Percentiles rank a stretch among this genome's conserved stretches.
These are phyloP conservation scores for Bjerkandera adusta DNA, from an alignment of 1,284 basidiomycete species.

Conservation along the genomic window DNA sequence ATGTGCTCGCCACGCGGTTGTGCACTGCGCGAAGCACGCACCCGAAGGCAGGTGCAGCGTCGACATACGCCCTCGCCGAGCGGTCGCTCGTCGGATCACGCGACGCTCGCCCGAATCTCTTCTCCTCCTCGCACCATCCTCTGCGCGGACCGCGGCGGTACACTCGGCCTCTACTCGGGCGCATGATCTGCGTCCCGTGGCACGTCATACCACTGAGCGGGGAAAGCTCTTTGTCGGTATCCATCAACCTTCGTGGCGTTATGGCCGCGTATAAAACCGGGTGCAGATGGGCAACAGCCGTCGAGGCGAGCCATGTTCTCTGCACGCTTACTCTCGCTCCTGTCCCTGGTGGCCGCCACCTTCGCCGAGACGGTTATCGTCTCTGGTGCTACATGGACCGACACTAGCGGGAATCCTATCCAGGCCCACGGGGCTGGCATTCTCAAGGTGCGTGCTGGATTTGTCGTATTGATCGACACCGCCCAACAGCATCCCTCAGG, in stretches of 20 bases:
- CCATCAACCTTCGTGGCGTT: no score
- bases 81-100: conserved; percentile 7
- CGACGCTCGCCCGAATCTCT: no score
- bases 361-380: conserved; percentile 44
- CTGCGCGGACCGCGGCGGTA: conserved; percentile 4
- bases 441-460: conserved; percentile 45
- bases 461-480: not conserved
- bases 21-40: no score
- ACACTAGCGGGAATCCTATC: conserved; percentile 60
- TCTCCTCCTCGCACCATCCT: not conserved
- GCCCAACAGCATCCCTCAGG: conserved; percentile 30
- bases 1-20: no score
- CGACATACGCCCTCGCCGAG: not conserved
- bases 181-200: not conserved
- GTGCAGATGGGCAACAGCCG: no score
- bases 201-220: not conserved
- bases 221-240: conserved; percentile 1
- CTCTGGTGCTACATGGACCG: conserved; percentile 62
- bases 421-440: conserved; percentile 65
- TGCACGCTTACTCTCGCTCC: conserved; percentile 10
- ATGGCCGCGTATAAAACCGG: no score
- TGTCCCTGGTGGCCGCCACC: conserved; percentile 12
- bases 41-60: no score
- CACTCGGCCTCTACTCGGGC: conserved; percentile 6
- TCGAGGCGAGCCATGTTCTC: conserved; percentile 1